Conservation (phyloP, 345 rosid genomes). For the Brassica nigra region DNA sequence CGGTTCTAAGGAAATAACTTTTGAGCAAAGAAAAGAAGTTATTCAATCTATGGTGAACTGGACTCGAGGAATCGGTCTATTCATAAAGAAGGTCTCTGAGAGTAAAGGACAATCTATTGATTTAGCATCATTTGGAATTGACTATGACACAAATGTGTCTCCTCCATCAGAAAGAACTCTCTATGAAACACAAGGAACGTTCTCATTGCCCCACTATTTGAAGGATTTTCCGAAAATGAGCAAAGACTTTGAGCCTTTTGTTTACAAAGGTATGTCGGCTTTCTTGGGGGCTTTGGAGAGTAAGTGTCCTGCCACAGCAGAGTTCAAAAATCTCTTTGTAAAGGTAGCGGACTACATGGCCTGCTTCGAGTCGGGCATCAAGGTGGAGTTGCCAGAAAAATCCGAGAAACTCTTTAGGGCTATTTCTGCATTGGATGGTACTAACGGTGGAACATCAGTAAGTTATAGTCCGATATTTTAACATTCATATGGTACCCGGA, state of each 20-base stretch:
- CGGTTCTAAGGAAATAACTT: slow-evolving; percentile 13
- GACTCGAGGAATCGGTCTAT: slow-evolving; percentile 2
- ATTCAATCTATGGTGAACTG: slow-evolving; percentile 16
- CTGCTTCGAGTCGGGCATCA: not conserved
- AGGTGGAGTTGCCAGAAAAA: not conserved
- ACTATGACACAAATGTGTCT: not conserved
- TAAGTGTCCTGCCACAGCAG: slow-evolving; percentile 19
- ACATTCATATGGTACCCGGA: not conserved
- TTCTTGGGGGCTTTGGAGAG: not conserved
- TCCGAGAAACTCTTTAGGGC: slow-evolving; percentile 4
- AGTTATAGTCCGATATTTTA: not conserved
- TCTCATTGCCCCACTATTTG: slow-evolving; percentile 12
- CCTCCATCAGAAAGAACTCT: slow-evolving; percentile 4
- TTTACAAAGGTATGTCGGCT: slow-evolving; percentile 15
- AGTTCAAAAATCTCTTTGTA: slow-evolving; percentile 28
- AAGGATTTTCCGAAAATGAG: slow-evolving; percentile 14
- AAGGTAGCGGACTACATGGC: slow-evolving; percentile 16
- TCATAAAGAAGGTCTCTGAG: slow-evolving; percentile 14
- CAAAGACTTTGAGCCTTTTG: slow-evolving; percentile 26
- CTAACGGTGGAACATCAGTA: slow-evolving; percentile 17
- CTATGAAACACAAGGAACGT: slow-evolving; percentile 17
- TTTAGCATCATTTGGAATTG: slow-evolving; percentile 25
- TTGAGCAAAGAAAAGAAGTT: slow-evolving; percentile 10
- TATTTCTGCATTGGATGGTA: slow-evolving; percentile 11
- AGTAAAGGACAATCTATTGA: slow-evolving; percentile 23